phyloP scores from a whole-genome alignment of 1,284 basidiomycete genomes.

The Ustilago sp. region DNA sequence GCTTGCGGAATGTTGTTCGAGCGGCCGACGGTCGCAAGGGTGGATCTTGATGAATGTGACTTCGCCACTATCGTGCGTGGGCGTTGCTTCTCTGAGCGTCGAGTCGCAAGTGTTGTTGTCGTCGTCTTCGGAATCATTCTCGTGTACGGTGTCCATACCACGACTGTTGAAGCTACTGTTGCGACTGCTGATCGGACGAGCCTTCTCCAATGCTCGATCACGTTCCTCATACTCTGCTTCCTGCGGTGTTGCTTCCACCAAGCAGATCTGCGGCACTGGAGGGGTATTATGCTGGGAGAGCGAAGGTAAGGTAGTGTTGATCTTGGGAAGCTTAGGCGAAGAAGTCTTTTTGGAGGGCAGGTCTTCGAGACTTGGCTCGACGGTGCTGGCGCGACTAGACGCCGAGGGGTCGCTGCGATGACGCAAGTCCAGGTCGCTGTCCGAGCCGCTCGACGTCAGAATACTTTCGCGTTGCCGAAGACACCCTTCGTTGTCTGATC shows the following conservation, averaged over 20 bases:
- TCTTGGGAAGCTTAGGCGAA: slow-evolving; percentile 25
- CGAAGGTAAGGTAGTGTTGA: slow-evolving; percentile 20
- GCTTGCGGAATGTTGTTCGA: not conserved
- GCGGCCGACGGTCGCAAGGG: slow-evolving; percentile 4
- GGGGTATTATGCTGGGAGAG: not conserved
- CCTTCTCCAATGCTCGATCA: slow-evolving; percentile 13
- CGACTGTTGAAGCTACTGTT: slow-evolving; percentile 12
- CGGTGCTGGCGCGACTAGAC: slow-evolving; percentile 35
- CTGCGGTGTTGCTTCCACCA: slow-evolving; percentile 35
- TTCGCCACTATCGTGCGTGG: not conserved
- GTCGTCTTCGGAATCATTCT: slow-evolving; percentile 26
- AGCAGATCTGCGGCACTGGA: slow-evolving; percentile 25
- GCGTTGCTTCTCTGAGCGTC: not conserved
- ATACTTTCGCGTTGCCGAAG: not conserved
- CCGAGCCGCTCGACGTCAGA: slow-evolving; percentile 14
- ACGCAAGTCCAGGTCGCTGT: slow-evolving; percentile 20
- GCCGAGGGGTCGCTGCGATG: slow-evolving; percentile 25
- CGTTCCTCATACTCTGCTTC: slow-evolving; percentile 30
- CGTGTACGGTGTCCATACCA: slow-evolving; percentile 29
- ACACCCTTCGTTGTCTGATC: not conserved
- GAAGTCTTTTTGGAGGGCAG: not conserved
- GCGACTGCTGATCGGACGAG: not conserved
- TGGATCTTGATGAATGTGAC: slow-evolving; percentile 19
- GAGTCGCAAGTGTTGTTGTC: slow-evolving; percentile 3
- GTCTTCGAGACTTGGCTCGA: slow-evolving; percentile 14